These are phyloP conservation scores for Pascua guehoae DNA, from an alignment of 1,284 basidiomycete species.

Conservation along the genomic window DNA sequence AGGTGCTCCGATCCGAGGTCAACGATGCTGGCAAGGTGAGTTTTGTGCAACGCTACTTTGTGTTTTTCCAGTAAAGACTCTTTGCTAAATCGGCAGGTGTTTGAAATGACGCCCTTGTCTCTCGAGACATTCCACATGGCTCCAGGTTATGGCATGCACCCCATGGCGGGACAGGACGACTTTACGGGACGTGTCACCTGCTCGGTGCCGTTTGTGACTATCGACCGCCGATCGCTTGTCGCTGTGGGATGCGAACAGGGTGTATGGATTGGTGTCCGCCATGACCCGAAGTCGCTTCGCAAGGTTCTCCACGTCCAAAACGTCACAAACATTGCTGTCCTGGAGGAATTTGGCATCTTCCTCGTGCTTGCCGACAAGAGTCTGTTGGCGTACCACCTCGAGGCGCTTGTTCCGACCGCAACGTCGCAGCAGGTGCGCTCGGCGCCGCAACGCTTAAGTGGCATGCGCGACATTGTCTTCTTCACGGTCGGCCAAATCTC, in stretches of 20 bases:
- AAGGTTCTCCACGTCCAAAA: conserved; percentile 84
- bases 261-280: conserved; percentile 92
- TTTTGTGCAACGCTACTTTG: background rate
- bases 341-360: conserved; percentile 93
- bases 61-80: too few species aligned
- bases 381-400: conserved; percentile 79
- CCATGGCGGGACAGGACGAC: conserved; percentile 62
- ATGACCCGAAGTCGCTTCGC: conserved; percentile 78
- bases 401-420: conserved; percentile 84
- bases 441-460: conserved; percentile 77
- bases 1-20: conserved; percentile 75
- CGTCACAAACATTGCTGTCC: conserved; percentile 89
- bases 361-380: conserved; percentile 79
- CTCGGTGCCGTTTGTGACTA: conserved; percentile 83
- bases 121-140: conserved; percentile 77
- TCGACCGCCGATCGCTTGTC: conserved; percentile 76
- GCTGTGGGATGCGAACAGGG: conserved; percentile 93
- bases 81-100: conserved; percentile 49
- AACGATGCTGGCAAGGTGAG: conserved; percentile 81
- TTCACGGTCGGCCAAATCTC: conserved; percentile 86
- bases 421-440: conserved; percentile 33
- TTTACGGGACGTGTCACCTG: conserved; percentile 89
- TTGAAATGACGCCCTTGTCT: conserved; percentile 81
- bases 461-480: conserved; percentile 81
- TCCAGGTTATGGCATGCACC: conserved; percentile 53